A percentile compares a stretch with the other conserved stretches of the same genome.
Conservation (phyloP, 768 basidiomycete species). For the Phaeotremella skinneri region DNA sequence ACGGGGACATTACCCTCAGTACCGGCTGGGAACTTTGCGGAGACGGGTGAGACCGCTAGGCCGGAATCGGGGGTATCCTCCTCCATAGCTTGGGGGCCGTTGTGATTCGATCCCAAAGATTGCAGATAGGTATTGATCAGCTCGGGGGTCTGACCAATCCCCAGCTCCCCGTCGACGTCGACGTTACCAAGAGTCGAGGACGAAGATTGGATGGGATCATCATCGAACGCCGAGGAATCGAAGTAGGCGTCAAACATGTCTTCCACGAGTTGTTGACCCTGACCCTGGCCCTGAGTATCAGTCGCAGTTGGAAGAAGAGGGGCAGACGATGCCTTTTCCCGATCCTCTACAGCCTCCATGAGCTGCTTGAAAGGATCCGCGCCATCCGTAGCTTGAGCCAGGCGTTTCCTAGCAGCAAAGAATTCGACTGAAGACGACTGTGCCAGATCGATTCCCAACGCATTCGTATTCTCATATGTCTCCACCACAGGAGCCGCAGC, state of each 20-base stretch:
- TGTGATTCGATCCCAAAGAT: background rate
- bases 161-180: background rate
- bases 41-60: background rate
- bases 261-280: slow-evolving; percentile 88
- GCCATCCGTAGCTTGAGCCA: background rate
- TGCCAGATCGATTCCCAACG: background rate
- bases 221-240: background rate
- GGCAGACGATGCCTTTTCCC: background rate
- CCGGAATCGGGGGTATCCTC: background rate
- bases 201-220: too few relatives aligned
- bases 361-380: background rate
- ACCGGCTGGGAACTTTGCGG: background rate
- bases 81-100: background rate
- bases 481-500: background rate
- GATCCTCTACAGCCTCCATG: background rate
- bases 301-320: background rate
- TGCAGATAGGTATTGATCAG: background rate
- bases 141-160: background rate
- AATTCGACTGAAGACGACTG: background rate
- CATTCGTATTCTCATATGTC: background rate
- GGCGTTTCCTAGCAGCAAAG: background rate
- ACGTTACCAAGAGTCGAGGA: background rate
- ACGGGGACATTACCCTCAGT: too few relatives aligned
- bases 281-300: slow-evolving; percentile 64
- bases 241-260: slow-evolving; percentile 61